Evolutionary conservation across 805 yeast genomes (phyloP).

Genomic region (Pichia exigua): DNA sequence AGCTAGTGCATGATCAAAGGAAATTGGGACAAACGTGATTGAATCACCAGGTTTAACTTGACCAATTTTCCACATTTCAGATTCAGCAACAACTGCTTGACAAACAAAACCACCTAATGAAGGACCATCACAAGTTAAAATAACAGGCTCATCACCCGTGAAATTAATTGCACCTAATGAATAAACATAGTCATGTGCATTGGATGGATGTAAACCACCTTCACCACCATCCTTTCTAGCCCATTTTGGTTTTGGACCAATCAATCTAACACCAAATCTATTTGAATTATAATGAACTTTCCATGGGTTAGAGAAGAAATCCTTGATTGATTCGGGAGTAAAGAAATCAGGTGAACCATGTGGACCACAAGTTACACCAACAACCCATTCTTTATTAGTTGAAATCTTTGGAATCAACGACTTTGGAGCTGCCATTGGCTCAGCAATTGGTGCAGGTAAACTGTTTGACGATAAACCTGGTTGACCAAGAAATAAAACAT

Average conservation of each 20-base stretch:
- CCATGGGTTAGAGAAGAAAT: slow-evolving; percentile 76
- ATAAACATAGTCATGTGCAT: slow-evolving; percentile 95
- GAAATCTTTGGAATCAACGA: slow-evolving; percentile 47
- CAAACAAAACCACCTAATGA: slow-evolving; percentile 97
- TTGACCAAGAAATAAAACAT: slow-evolving; percentile 79
- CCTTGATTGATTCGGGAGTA: slow-evolving; percentile 60
- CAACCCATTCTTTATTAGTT: slow-evolving; percentile 56
- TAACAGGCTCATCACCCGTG: slow-evolving; percentile 98
- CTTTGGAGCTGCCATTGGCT: slow-evolving; percentile 51
- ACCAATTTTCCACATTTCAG: slow-evolving; percentile 98
- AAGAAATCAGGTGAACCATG: slow-evolving; percentile 97
- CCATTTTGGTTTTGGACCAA: slow-evolving; percentile 96
- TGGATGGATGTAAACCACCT: slow-evolving; percentile 97
- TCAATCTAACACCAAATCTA: slow-evolving; percentile 89
- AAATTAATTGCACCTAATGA: slow-evolving; percentile 95
- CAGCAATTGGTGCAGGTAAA: slow-evolving; percentile 63
- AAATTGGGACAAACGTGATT: slow-evolving; percentile 72
- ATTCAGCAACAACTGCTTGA: slow-evolving; percentile 89
- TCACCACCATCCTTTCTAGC: slow-evolving; percentile 96
- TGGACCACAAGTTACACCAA: slow-evolving; percentile 95
- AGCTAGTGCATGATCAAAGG: slow-evolving; percentile 57
- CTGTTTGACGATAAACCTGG: slow-evolving; percentile 60
- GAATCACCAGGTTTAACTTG: slow-evolving; percentile 93
- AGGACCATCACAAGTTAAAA: slow-evolving; percentile 95
- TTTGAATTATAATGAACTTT: slow-evolving; percentile 95